A percentile compares a stretch with the other conserved stretches of the same genome.
Conservation (phyloP, 495 filamentous ascomycete genomes). For the Mycothermus thermophilus region DNA sequence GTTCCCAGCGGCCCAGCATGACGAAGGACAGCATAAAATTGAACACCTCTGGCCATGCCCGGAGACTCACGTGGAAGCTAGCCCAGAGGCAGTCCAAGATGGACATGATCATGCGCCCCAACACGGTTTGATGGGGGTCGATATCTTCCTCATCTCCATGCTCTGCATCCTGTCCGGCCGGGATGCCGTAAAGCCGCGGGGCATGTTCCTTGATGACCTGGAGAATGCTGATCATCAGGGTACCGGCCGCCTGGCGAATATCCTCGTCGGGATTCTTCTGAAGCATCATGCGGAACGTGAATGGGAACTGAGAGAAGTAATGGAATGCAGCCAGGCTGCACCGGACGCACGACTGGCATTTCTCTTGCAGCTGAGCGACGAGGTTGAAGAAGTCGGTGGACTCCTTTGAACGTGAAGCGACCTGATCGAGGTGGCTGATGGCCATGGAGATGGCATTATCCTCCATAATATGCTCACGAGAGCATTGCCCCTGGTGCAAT, state of each 20-base stretch:
- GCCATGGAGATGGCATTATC: slow-evolving; percentile 48
- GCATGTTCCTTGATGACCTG: slow-evolving; percentile 32
- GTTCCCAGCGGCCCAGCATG: slow-evolving; percentile 40
- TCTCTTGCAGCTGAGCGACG: slow-evolving; percentile 36
- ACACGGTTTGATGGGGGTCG: slow-evolving; percentile 21
- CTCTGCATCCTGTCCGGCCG: slow-evolving; percentile 2
- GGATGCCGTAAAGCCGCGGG: slow-evolving; percentile 29
- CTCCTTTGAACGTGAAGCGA: slow-evolving; percentile 64
- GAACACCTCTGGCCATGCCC: slow-evolving; percentile 74
- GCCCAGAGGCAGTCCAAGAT: slow-evolving; percentile 43
- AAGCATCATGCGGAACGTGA: slow-evolving; percentile 50
- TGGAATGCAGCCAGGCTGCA: slow-evolving; percentile 47
- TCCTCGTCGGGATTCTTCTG: slow-evolving; percentile 46
- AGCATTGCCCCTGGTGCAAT: slow-evolving; percentile 31
- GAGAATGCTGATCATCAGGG: slow-evolving; percentile 43
- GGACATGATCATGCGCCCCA: slow-evolving; percentile 20
- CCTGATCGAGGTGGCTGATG: slow-evolving; percentile 62
- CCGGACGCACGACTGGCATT: slow-evolving; percentile 38
- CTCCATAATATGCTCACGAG: slow-evolving; percentile 41
- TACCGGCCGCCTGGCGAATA: slow-evolving; percentile 45
- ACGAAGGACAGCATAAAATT: slow-evolving; percentile 49
- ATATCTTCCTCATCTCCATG: slow-evolving; percentile 19
- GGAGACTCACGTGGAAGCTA: slow-evolving; percentile 38
- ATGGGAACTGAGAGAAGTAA: slow-evolving; percentile 45
- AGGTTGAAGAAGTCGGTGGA: slow-evolving; percentile 46